Percentiles rank a stretch among this genome's conserved stretches.
phyloP scores from a whole-genome alignment of 2,329 filamentous ascomycete genomes.

The Ophiocordyceps robertsii region DNA sequence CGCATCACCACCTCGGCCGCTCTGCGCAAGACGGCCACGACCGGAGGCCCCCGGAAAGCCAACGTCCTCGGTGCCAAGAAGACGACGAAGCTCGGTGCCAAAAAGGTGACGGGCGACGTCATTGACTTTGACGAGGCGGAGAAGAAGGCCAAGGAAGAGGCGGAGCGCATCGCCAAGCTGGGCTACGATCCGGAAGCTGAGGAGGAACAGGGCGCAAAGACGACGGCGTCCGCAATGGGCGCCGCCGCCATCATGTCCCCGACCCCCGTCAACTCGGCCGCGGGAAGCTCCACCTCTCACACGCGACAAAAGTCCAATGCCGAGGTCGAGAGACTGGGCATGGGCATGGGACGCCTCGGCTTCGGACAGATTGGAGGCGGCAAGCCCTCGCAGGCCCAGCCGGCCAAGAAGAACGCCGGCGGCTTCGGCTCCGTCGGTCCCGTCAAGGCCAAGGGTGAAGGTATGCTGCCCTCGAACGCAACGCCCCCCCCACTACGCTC shows the following conservation, averaged over 20 bases:
- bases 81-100: constrained; percentile 73
- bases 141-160: constrained; percentile 93
- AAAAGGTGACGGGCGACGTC: constrained; percentile 69
- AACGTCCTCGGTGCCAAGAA: constrained; percentile 83
- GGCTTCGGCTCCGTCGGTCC: constrained; percentile 78
- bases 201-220: constrained; percentile 30
- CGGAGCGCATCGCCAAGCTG: constrained; percentile 86
- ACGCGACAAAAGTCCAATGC: constrained; percentile 50
- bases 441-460: constrained; percentile 54
- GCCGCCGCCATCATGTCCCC: constrained; percentile 55
- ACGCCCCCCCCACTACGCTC: not conserved
- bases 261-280: constrained; percentile 57
- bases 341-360: constrained; percentile 73
- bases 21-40: constrained; percentile 58
- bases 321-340: constrained; percentile 79
- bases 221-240: constrained; percentile 40
- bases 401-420: constrained; percentile 61
- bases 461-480: constrained; percentile 28
- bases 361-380: constrained; percentile 70
- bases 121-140: constrained; percentile 98
- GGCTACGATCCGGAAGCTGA: constrained; percentile 93
- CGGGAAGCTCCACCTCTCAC: constrained; percentile 42
- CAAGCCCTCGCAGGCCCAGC: constrained; percentile 36
- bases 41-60: constrained; percentile 59
- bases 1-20: constrained; percentile 66